These are phyloP conservation scores for Daldinia childiae DNA, from an alignment of 495 filamentous ascomycete genomes.

Conservation along the genomic window DNA sequence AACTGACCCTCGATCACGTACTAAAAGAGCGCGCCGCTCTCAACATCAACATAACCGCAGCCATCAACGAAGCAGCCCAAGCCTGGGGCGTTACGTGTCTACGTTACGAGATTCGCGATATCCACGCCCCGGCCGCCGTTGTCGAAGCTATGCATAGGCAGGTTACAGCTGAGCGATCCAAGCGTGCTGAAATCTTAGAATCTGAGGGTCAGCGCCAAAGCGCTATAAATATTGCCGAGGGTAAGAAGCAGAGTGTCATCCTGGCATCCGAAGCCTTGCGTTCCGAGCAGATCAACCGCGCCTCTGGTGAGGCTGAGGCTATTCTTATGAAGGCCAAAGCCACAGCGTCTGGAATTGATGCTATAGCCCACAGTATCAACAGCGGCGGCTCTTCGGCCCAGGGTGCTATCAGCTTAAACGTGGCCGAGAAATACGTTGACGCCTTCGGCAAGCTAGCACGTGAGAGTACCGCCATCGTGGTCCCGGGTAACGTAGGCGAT, in stretches of 20 bases:
- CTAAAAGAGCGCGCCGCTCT: constrained; percentile 94
- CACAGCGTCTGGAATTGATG: constrained; percentile 87
- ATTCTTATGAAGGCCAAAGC: constrained; percentile 86
- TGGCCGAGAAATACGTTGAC: constrained; percentile 98
- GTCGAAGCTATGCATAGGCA: constrained; percentile 98
- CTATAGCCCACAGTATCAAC: constrained; percentile 77
- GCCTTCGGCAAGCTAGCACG: constrained; percentile 91
- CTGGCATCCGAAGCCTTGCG: constrained; percentile 92
- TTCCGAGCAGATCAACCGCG: constrained; percentile 90
- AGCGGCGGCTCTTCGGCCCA: constrained; percentile 78
- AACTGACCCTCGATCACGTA: constrained; percentile 95
- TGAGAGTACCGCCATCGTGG: constrained; percentile 92
- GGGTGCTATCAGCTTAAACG: constrained; percentile 80
- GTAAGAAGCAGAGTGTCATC: constrained; percentile 93
- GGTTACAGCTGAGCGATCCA: constrained; percentile 94
- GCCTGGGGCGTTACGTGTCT: constrained; percentile 97
- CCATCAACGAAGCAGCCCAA: constrained; percentile 96
- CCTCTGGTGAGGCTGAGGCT: constrained; percentile 90
- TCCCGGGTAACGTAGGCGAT: constrained; percentile 97
- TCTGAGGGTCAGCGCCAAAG: constrained; percentile 94
- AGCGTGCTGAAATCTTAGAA: constrained; percentile 96
- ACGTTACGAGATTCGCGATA: constrained; percentile 97
- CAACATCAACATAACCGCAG: constrained; percentile 96
- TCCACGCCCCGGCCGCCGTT: constrained; percentile 92
- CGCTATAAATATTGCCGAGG: constrained; percentile 98